Conservation (phyloP, 2,329 filamentous ascomycete genomes). For the Clonostachys rhizophaga region DNA sequence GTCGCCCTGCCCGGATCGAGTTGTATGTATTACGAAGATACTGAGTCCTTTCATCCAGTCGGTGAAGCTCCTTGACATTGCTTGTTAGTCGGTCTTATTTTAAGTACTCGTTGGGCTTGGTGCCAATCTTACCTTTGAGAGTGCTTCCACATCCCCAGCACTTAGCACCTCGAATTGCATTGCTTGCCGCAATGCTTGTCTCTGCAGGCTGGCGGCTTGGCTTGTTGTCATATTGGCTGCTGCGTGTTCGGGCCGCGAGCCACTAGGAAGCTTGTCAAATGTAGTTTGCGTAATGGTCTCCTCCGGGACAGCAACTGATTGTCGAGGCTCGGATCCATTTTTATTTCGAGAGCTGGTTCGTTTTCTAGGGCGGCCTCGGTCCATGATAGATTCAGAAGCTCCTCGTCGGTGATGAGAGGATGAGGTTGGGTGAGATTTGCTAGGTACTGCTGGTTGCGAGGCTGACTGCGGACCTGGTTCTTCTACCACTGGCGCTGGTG, state of each 20-base stretch:
- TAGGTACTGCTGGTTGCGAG: too few relatives aligned
- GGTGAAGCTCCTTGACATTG: conserved; percentile 58
- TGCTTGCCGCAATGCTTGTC: conserved; percentile 58
- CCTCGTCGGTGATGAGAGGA: conserved; percentile 37
- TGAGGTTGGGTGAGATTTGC: too few relatives aligned
- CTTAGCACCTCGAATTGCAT: conserved; percentile 61
- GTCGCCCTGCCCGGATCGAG: conserved; percentile 68
- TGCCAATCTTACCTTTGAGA: conserved; percentile 50
- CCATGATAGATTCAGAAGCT: conserved; percentile 56
- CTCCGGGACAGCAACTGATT: too few relatives aligned
- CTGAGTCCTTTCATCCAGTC: conserved; percentile 72
- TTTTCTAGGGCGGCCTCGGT: conserved; percentile 57
- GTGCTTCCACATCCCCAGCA: conserved; percentile 55
- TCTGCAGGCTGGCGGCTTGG: conserved; percentile 48
- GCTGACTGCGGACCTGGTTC: too few relatives aligned
- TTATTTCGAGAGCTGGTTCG: conserved; percentile 31
- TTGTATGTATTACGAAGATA: conserved; percentile 75
- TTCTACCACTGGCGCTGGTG: conserved; percentile 12
- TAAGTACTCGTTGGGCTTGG: neutral
- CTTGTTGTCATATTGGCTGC: conserved; percentile 34
- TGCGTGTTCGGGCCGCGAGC: conserved; percentile 50
- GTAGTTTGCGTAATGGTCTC: conserved; percentile 34
- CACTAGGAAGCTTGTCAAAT: conserved; percentile 57
- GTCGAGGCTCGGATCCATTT: conserved; percentile 18
- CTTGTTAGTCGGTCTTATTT: conserved; percentile 3